Evolutionary conservation across 1,139 yeast genomes (phyloP).

Genomic region (Kurtzmaniella natalensis): DNA sequence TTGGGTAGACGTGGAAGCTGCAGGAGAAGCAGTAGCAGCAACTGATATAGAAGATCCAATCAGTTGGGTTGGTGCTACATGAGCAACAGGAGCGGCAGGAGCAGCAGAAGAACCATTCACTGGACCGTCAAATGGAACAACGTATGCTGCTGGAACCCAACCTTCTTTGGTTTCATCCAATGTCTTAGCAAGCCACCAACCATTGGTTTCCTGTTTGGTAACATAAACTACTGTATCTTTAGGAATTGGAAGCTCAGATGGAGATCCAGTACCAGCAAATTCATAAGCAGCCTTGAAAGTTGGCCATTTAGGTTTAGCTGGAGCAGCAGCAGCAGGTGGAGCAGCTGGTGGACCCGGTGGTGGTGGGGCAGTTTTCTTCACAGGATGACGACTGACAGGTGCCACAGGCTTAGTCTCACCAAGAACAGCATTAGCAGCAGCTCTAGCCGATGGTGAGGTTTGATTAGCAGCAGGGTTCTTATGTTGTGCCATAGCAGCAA

Average conservation of each 20-base stretch:
- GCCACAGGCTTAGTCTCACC: conserved; percentile 8
- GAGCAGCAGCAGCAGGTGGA: conserved; percentile 58
- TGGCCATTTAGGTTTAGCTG: conserved; percentile 62
- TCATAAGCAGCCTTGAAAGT: conserved; percentile 85
- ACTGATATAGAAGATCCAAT: conserved; percentile 11
- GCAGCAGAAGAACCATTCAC: conserved; percentile 37
- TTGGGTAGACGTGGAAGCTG: conserved; percentile 9
- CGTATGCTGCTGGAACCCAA: conserved; percentile 95
- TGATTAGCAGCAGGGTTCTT: conserved; percentile 6
- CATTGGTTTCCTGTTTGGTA: conserved; percentile 67
- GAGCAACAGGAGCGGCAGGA: conserved; percentile 15
- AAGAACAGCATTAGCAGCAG: conserved; percentile 10
- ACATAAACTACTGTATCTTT: conserved; percentile 75
- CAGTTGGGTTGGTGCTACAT: conserved; percentile 10
- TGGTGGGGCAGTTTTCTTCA: conserved; percentile 34
- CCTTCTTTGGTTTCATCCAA: conserved; percentile 79
- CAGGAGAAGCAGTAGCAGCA: conserved; percentile 12
- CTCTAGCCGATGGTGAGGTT: conserved; percentile 10
- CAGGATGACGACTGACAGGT: conserved; percentile 19
- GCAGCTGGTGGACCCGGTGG: conserved; percentile 25
- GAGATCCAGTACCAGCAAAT: conserved; percentile 80
- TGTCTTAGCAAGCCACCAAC: conserved; percentile 88
- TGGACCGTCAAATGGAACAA: conserved; percentile 46
- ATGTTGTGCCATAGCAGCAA: conserved; percentile 1
- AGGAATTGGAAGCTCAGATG: conserved; percentile 71